Evolutionary conservation across 139 green algal genomes (phyloP).

Genomic region (Zygnema cylindricum): DNA sequence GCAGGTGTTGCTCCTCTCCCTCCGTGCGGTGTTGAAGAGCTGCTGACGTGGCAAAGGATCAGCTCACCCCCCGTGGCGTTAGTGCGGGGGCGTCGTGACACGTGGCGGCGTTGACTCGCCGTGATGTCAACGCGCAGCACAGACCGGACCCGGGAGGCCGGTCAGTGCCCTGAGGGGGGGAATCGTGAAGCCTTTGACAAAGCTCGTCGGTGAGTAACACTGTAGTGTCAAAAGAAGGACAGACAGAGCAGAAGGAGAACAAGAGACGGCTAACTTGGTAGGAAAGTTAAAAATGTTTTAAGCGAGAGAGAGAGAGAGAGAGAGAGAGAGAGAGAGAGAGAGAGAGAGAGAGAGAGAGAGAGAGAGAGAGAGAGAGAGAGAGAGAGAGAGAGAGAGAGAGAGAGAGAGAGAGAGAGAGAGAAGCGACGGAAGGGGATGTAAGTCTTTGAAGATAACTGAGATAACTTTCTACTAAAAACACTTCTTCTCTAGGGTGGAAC

Average conservation of each 20-base stretch:
- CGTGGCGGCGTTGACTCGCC: slow-evolving; percentile 17
- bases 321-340: slow-evolving; percentile 18
- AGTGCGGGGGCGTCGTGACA: background rate
- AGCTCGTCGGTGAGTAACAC: background rate
- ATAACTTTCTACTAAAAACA: no score
- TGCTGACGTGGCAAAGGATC: slow-evolving; percentile 10
- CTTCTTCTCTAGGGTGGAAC: no score
- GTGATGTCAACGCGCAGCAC: slow-evolving; percentile 40
- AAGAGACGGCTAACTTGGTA: background rate
- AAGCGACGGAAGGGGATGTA: background rate
- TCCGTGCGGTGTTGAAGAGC: slow-evolving; percentile 18
- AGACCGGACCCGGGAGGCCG: slow-evolving; percentile 31
- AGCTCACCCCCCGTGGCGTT: background rate
- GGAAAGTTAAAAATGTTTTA: background rate
- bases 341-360: background rate
- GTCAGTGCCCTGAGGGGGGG: slow-evolving; percentile 15
- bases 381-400: slow-evolving; percentile 11
- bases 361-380: slow-evolving; percentile 11
- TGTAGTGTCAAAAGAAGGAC: background rate
- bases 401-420: background rate
- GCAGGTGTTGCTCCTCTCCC: slow-evolving; percentile 29
- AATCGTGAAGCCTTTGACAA: background rate
- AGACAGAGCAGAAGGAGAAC: background rate
- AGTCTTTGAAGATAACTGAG: no score
- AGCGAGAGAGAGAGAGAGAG: slow-evolving; percentile 14